Evolutionary conservation across 345 rosid species (phyloP), one percentile per base, ranked within the genome.

Genomic region (Salix arbutifolia): DNA sequence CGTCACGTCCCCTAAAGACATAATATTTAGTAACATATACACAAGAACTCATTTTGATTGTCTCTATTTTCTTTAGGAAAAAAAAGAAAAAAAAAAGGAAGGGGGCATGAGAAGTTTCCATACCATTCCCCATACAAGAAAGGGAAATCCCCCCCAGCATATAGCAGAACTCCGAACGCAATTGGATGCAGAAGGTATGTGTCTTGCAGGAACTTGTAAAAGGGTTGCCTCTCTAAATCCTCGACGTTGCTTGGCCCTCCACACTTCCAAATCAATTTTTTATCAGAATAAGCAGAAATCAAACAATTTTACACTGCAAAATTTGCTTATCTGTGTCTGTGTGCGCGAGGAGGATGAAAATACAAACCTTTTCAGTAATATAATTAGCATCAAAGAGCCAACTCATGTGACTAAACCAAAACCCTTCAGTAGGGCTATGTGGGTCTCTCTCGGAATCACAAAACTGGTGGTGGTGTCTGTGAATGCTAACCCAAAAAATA

Each of bases 111-210:
- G 44, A 44, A 58, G 70, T 78, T 70, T 21, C 37, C 89, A 82
- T 81, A 94, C 99, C 97, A 94, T 90, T 79, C 99, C 99, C 97
- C 97, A 94, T 1, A 88, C 90, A n/a, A 94, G 72, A 85, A 89
- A 94, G 30, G 98, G 94, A 35, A 92, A 72, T 25, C 94, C 97
- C n/a, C 97, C 10, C 86, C n/a, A 30, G 93, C 85, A 77, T 85
- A 89, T 5, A 92, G 84, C 79, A 90, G 76, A 66, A 60, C 70
- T 30, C 86, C 98, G 9, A 90, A 77, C 33, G 89, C 91, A 80
- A 87, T 75, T 50, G 97, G 97, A 86, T 92, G 98, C 40, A 84
- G 80, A 78, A 91, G 33, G 88, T 90, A 92, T 7, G 96, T 90
- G 72, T 76, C 64, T 78, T 78, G 72, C 74, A 94, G 81, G 70